Evolutionary conservation across 768 basidiomycete species (phyloP), one percentile per base, ranked within the genome.

Genomic region (Tulasnella sp.): DNA sequence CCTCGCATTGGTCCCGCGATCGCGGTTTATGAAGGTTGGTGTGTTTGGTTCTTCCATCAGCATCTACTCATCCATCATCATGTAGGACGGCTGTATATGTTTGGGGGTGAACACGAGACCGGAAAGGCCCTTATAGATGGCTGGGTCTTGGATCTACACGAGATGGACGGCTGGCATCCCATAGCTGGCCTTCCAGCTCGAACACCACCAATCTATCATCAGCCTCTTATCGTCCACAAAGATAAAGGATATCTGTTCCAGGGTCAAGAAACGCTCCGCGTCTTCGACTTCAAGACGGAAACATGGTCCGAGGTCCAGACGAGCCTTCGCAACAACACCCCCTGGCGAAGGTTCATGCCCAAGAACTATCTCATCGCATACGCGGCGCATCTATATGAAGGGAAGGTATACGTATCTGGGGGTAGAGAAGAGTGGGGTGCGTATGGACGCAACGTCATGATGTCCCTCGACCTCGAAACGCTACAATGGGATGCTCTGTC

Each of bases 331-430:
- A 6, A 74, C 47, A 14, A 35, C 67, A 3, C 42, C 39, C 17
- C 72, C 72, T 62, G 59, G 62, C 6, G 75, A 77, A 77, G 75
- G 72, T 74, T 75, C 63, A 72, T 72, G 67, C 39, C 17, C 29
- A 44, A 44, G 22, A 14, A 71, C 22, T 26, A 42, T 39, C 64
- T 75, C 44, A 67, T 62, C 14, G 76, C 76, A 42, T 78, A 73
- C 68, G 59, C 71, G 19, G 72, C 74, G 63, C 72, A 72, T 26
- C 52, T 76, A 62, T 76, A 80, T 26, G 72, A 79, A 14, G 78
- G 78, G 35, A 81, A 79, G 62, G 67, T 83, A 0, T 82, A 82
- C 71, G 78, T 83, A 9, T 83, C 83, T 67, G 81, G 80, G 1
- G 83, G 83, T 2, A 75, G 75, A 3, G 79, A 81, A 63, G 62